Base-by-base conservation (phyloP, 73 alveolate genomes). In the Paramecium caudatum region DNA sequence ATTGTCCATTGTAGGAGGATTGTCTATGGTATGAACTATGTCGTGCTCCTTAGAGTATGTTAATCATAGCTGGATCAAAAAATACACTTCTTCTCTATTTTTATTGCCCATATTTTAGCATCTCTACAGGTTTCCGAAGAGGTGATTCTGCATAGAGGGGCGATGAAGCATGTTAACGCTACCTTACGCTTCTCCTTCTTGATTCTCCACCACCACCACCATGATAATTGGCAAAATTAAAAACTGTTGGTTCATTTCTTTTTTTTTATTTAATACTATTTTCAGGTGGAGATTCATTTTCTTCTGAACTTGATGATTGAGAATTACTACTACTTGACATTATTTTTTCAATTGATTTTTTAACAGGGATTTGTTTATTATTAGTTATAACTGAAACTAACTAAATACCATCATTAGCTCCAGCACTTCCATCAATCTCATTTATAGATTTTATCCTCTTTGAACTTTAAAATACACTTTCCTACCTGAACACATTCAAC, bases 401-500 rank as follows among this genome's bases (percentile, higher is more conserved):
- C n/a, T n/a, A n/a, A n/a, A n/a, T n/a, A n/a, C n/a, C n/a, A n/a
- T n/a, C n/a, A n/a, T n/a, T n/a, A n/a, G n/a, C 80, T 55, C 19
- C 19, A 55, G 80, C 30, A 55, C 30, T 55, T 10, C 30, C 30
- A 6, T 55, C 80, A 2, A 55, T 27, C 23, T 55, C 80, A 55
- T 55, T 55, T 55, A 43, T 27, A 10, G 80, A 27, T 21, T 55
- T 55, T 9, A 55, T 5, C 10, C 30, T 37, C 46, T 55, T 55
- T 55, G 80, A 55, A 25, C 80, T 55, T 55, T 55, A 55, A 55
- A 55, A 43, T 23, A 55, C 0, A 23, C 80, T 55, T 23, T 55
- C 80, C 30, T 55, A 55, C 10, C 12, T 27, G 30, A 27, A 55
- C 8, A 55, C 80, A 55, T 55, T 55, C 3, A 19, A 27, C 23